phyloP scores from a whole-genome alignment of 805 yeast species.

The Yueomyces sinensis region DNA sequence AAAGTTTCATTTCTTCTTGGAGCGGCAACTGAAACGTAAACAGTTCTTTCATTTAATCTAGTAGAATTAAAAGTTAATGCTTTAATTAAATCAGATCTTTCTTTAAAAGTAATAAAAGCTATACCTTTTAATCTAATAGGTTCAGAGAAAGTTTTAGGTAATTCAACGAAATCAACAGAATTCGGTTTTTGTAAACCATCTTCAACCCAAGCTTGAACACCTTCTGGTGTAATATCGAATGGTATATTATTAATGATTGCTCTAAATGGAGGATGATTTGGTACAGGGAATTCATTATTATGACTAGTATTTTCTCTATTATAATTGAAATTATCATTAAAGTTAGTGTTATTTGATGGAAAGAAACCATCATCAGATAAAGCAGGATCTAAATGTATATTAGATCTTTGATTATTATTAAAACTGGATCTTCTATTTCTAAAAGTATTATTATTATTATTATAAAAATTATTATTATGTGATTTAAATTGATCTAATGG shows the following conservation, averaged over 20 bases:
- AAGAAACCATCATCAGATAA: slow-evolving; percentile 21
- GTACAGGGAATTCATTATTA: slow-evolving; percentile 72
- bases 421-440: slow-evolving; percentile 9
- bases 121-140: slow-evolving; percentile 70
- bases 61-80: slow-evolving; percentile 63
- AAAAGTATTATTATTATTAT: slow-evolving; percentile 14
- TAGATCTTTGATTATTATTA: slow-evolving; percentile 19
- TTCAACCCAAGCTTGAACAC: slow-evolving; percentile 47
- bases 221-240: slow-evolving; percentile 62
- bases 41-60: slow-evolving; percentile 56
- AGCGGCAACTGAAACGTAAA: slow-evolving; percentile 73
- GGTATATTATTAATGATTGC: slow-evolving; percentile 85
- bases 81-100: slow-evolving; percentile 61
- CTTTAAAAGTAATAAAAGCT: slow-evolving; percentile 75
- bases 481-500: slow-evolving; percentile 19
- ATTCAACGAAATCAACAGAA: slow-evolving; percentile 48
- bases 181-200: slow-evolving; percentile 37
- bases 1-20: slow-evolving; percentile 30
- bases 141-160: slow-evolving; percentile 53
- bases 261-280: slow-evolving; percentile 82
- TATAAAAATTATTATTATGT: slow-evolving; percentile 4
- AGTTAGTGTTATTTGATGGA: slow-evolving; percentile 6
- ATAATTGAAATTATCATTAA: slow-evolving; percentile 19
- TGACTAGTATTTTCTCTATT: no score
- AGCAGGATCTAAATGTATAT: slow-evolving; percentile 27